These are phyloP conservation scores for Talaromyces sp. DNA, from an alignment of 2,329 filamentous ascomycete species.

Conservation along the genomic window DNA sequence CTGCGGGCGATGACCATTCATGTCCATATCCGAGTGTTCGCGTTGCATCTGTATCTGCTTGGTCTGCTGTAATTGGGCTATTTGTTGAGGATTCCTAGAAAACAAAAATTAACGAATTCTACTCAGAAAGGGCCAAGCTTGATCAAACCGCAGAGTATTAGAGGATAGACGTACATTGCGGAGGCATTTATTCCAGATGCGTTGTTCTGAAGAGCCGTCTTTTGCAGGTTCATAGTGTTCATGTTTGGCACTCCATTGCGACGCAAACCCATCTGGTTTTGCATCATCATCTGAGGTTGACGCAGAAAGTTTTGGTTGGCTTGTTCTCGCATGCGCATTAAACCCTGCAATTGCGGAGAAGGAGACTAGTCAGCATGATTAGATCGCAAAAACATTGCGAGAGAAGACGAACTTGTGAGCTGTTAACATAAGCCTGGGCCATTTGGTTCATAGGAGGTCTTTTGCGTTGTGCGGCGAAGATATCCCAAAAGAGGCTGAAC, in stretches of 20 bases:
- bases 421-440: constrained; percentile 39
- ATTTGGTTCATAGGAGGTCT: constrained; percentile 58
- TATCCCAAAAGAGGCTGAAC: constrained; percentile 98
- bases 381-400: not conserved
- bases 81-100: constrained; percentile 59
- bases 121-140: not conserved
- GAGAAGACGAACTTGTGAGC: constrained; percentile 56
- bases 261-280: constrained; percentile 61
- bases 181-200: constrained; percentile 44
- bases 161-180: constrained; percentile 36
- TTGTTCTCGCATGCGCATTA: constrained; percentile 67
- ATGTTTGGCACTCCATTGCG: constrained; percentile 37
- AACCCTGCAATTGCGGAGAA: constrained; percentile 49
- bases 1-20: constrained; percentile 72
- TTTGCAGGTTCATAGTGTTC: constrained; percentile 52
- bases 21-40: constrained; percentile 82
- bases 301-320: constrained; percentile 75
- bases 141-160: not conserved
- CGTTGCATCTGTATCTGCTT: constrained; percentile 68
- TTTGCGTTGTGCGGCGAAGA: constrained; percentile 77
- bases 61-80: constrained; percentile 64
- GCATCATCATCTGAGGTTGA: constrained; percentile 59
- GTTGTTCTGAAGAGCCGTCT: constrained; percentile 75
- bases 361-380: constrained; percentile 18
- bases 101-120: constrained; percentile 2